These are phyloP conservation scores for Sporothrix variecibatus DNA, from an alignment of 2,329 filamentous ascomycete species.

Conservation along the genomic window DNA sequence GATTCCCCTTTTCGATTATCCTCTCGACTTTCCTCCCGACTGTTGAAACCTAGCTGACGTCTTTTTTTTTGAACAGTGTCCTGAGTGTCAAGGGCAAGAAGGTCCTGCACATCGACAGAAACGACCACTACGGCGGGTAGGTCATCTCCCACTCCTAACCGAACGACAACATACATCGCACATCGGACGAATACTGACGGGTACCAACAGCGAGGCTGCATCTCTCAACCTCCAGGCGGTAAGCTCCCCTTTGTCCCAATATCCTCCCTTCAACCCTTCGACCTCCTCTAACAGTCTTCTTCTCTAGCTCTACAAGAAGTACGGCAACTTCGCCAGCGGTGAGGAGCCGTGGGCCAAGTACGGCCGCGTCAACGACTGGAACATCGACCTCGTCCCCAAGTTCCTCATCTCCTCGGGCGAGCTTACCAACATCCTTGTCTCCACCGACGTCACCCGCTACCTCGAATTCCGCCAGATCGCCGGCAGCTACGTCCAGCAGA, in stretches of 20 bases:
- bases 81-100: constrained; percentile 98
- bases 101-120: constrained; percentile 97
- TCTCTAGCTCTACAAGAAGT: constrained; percentile 88
- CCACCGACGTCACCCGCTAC: constrained; percentile 86
- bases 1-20: background rate
- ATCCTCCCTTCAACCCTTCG: background rate
- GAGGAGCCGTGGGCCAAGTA: constrained; percentile 98
- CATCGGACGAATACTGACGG: constrained; percentile 28
- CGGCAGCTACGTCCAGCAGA: constrained; percentile 95
- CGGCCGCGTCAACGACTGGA: constrained; percentile 96
- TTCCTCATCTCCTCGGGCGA: constrained; percentile 98
- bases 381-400: constrained; percentile 98
- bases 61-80: constrained; percentile 59
- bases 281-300: background rate
- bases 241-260: constrained; percentile 38
- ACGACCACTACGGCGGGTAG: constrained; percentile 97
- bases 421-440: constrained; percentile 96
- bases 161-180: background rate
- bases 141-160: constrained; percentile 39
- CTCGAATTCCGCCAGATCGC: constrained; percentile 94
- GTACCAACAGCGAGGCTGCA: constrained; percentile 73
- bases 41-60: constrained; percentile 3
- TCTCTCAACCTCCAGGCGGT: constrained; percentile 96
- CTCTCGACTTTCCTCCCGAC: background rate
- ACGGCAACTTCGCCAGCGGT: constrained; percentile 76